Conservation (phyloP, 495 filamentous ascomycete genomes). For the Trichoderma parareesei region DNA sequence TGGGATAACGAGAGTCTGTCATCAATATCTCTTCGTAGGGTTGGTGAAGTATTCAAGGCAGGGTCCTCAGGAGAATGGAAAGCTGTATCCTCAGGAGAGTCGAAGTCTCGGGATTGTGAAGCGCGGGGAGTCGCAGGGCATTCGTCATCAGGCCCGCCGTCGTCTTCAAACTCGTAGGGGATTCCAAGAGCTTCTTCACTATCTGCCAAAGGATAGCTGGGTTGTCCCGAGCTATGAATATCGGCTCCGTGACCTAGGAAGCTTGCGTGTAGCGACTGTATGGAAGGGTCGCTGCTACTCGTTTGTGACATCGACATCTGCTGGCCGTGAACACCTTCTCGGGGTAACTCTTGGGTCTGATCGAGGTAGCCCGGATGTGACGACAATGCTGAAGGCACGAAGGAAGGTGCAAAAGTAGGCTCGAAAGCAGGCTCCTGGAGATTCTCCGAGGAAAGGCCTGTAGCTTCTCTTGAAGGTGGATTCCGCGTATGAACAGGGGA, state of each 20-base stretch:
- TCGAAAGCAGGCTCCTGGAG: neutral
- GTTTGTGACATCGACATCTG: neutral
- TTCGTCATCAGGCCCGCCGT: conserved; percentile 9
- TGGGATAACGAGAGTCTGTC: neutral
- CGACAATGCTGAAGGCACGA: neutral
- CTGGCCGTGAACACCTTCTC: neutral
- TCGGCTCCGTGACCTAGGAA: neutral
- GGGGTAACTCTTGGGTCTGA: conserved; percentile 17
- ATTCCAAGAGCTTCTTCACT: conserved; percentile 43
- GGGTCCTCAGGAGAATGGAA: conserved; percentile 5
- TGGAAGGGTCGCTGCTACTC: neutral
- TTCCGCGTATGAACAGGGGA: conserved; percentile 25
- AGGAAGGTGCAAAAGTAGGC: neutral
- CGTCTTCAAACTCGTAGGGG: conserved; percentile 34
- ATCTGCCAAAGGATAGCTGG: conserved; percentile 23
- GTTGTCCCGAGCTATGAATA: conserved; percentile 14
- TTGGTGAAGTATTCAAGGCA: neutral
- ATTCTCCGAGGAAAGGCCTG: conserved; percentile 3
- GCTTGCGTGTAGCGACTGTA: neutral
- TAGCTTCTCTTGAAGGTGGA: conserved; percentile 19
- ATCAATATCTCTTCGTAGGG: neutral
- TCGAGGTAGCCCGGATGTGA: neutral
- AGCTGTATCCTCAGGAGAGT: neutral
- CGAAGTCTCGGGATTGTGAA: conserved; percentile 24
- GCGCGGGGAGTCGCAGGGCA: conserved; percentile 33